These are phyloP conservation scores for Venturia carpophila DNA, from an alignment of 2,329 filamentous ascomycete species.

Conservation along the genomic window DNA sequence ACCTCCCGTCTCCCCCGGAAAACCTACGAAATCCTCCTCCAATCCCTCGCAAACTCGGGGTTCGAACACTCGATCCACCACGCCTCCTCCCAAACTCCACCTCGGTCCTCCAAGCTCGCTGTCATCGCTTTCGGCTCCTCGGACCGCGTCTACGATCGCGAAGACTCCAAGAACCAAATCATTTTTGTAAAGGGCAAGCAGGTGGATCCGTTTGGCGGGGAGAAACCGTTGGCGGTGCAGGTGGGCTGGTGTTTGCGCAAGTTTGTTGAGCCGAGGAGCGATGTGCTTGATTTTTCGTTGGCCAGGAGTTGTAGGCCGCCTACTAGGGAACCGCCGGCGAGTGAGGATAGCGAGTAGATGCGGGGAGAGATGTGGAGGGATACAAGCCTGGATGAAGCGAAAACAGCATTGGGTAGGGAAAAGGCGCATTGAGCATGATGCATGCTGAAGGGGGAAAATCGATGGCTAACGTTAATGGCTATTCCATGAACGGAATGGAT, in stretches of 20 bases:
- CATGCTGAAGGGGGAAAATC: too few relatives aligned
- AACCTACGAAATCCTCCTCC: slow-evolving; percentile 41
- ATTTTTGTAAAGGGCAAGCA: slow-evolving; percentile 40
- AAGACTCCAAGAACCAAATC: slow-evolving; percentile 40
- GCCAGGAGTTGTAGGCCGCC: slow-evolving; percentile 32
- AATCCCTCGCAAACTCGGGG: slow-evolving; percentile 31
- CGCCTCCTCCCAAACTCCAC: slow-evolving; percentile 9
- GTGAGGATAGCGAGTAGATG: slow-evolving; percentile 18
- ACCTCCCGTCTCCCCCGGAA: slow-evolving; percentile 35
- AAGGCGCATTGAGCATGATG: too few relatives aligned
- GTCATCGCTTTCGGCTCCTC: slow-evolving; percentile 41
- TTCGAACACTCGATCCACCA: slow-evolving; percentile 26
- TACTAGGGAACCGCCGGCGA: slow-evolving; percentile 25
- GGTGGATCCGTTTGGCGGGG: slow-evolving; percentile 35
- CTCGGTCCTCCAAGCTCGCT: slow-evolving; percentile 32
- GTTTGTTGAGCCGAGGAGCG: slow-evolving; percentile 39
- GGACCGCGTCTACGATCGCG: slow-evolving; percentile 40
- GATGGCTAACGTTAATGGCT: too few relatives aligned
- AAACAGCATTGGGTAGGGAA: too few relatives aligned
- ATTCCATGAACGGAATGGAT: too few relatives aligned
- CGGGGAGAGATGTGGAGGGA: too few relatives aligned
- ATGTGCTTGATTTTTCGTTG: slow-evolving; percentile 40
- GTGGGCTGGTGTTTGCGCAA: slow-evolving; percentile 40
- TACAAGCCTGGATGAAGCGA: too few relatives aligned
- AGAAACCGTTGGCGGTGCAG: slow-evolving; percentile 35